These are phyloP conservation scores for Mycena galericulata DNA, from an alignment of 768 basidiomycete species.

Conservation along the genomic window DNA sequence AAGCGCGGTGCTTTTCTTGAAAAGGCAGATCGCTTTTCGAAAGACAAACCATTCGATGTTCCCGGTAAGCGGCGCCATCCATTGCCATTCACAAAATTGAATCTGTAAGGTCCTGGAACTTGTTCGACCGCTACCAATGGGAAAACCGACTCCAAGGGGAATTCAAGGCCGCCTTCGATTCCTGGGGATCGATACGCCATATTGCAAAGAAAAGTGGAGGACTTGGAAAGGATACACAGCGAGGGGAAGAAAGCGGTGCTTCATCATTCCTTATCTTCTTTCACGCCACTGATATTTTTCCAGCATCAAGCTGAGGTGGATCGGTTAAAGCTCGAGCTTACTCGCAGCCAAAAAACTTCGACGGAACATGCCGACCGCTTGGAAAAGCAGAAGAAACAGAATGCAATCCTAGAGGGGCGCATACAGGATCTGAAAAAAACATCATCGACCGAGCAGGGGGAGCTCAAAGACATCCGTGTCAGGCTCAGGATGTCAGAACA, in stretches of 20 bases:
- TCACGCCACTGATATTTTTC: not conserved
- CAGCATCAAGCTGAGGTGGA: constrained; percentile 76
- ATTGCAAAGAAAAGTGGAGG: constrained; percentile 73
- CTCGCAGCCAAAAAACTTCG: constrained; percentile 57
- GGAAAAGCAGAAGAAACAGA: constrained; percentile 75
- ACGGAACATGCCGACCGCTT: constrained; percentile 64
- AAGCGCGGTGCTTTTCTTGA: constrained; percentile 72
- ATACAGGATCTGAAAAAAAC: constrained; percentile 71
- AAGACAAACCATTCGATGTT: constrained; percentile 54
- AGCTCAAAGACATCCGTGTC: constrained; percentile 70
- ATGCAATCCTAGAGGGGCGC: constrained; percentile 65
- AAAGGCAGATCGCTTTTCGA: constrained; percentile 63
- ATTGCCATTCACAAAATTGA: constrained; percentile 1
- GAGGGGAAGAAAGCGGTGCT: constrained; percentile 76
- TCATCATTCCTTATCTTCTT: constrained; percentile 6
- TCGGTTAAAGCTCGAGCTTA: constrained; percentile 67
- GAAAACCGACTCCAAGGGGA: constrained; percentile 42
- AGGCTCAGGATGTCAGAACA: constrained; percentile 71
- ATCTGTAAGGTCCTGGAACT: constrained; percentile 49
- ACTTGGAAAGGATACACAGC: constrained; percentile 69
- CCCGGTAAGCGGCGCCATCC: constrained; percentile 51
- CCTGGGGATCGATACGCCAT: constrained; percentile 61
- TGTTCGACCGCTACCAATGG: constrained; percentile 41
- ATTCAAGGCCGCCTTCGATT: constrained; percentile 34
- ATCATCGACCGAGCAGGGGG: constrained; percentile 62